A percentile compares a stretch with the other conserved stretches of the same genome.
These are phyloP conservation scores for Moniliella sp. DNA, from an alignment of 1,284 basidiomycete species.

Conservation along the genomic window DNA sequence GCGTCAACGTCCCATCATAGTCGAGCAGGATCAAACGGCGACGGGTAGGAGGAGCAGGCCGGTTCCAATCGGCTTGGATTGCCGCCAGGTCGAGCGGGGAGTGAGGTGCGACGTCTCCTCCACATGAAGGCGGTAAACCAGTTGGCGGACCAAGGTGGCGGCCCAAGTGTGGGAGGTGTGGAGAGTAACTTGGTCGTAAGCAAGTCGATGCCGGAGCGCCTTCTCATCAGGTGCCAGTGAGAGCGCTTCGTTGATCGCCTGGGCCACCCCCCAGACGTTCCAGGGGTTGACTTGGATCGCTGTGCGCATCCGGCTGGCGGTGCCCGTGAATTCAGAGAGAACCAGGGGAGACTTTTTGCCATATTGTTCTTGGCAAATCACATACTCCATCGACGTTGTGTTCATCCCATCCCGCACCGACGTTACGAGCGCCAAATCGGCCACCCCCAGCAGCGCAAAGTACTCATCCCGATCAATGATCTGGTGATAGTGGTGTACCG, in stretches of 20 bases:
- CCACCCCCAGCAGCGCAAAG: slow-evolving; percentile 81
- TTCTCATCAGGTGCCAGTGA: slow-evolving; percentile 62
- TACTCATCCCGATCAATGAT: slow-evolving; percentile 84
- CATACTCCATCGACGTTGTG: slow-evolving; percentile 89
- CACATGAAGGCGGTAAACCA: slow-evolving; percentile 58
- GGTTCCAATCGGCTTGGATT: too few relatives aligned
- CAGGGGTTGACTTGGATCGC: slow-evolving; percentile 55
- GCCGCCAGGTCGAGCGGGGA: slow-evolving; percentile 67
- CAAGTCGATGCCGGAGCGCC: slow-evolving; percentile 46
- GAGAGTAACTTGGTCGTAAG: slow-evolving; percentile 60
- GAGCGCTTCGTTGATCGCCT: slow-evolving; percentile 75
- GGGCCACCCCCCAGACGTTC: slow-evolving; percentile 64
- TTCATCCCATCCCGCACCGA: slow-evolving; percentile 95
- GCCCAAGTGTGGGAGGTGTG: slow-evolving; percentile 95
- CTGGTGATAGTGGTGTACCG: slow-evolving; percentile 98
- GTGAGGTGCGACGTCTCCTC: slow-evolving; percentile 67
- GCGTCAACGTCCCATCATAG: slow-evolving; percentile 88
- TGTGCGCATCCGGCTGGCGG: slow-evolving; percentile 61
- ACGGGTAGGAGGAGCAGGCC: too few relatives aligned
- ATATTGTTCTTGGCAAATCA: too few relatives aligned
- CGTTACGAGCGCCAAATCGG: slow-evolving; percentile 84
- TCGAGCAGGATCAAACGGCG: slow-evolving; percentile 84
- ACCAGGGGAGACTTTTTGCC: slow-evolving; percentile 76
- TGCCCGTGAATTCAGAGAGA: slow-evolving; percentile 91
- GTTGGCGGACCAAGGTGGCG: slow-evolving; percentile 62